Evolutionary conservation across 1,284 basidiomycete species (phyloP).

Genomic region (Leccinum pallidistipes): DNA sequence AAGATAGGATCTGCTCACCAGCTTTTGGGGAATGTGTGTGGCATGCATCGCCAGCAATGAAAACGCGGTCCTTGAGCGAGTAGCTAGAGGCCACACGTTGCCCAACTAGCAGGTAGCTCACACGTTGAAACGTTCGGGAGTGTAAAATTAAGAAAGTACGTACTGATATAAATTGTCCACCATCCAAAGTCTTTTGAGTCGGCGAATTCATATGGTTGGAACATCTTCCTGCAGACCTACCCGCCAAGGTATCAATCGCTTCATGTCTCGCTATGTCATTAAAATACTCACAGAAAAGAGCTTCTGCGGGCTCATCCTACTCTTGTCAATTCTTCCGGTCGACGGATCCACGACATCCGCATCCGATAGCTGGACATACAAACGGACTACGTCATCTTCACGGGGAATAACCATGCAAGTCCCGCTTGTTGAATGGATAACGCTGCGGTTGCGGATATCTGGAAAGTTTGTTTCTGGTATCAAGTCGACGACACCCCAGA

Average conservation of each 20-base stretch:
- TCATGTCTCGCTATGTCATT: too few relatives aligned
- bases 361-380: conserved; percentile 73
- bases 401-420: conserved; percentile 78
- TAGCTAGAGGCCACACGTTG: conserved; percentile 75
- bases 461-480: conserved; percentile 76
- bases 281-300: conserved; percentile 52
- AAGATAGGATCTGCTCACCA: conserved; percentile 37
- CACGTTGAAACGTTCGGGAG: neutral
- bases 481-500: conserved; percentile 81
- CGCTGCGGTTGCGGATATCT: conserved; percentile 72
- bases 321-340: conserved; percentile 63
- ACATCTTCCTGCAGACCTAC: conserved; percentile 61
- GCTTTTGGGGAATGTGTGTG: conserved; percentile 85
- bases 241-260: neutral
- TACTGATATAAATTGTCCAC: conserved; percentile 80
- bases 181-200: conserved; percentile 64
- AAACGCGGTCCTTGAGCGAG: conserved; percentile 67
- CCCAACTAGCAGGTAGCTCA: conserved; percentile 47
- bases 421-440: conserved; percentile 59
- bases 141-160: conserved; percentile 20
- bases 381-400: conserved; percentile 66
- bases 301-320: conserved; percentile 56
- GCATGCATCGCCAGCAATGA: conserved; percentile 81
- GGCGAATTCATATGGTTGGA: conserved; percentile 67
- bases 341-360: conserved; percentile 48